Evolutionary conservation across 495 filamentous ascomycete genomes (phyloP).

Genomic region (Penicillium pancosmium): DNA sequence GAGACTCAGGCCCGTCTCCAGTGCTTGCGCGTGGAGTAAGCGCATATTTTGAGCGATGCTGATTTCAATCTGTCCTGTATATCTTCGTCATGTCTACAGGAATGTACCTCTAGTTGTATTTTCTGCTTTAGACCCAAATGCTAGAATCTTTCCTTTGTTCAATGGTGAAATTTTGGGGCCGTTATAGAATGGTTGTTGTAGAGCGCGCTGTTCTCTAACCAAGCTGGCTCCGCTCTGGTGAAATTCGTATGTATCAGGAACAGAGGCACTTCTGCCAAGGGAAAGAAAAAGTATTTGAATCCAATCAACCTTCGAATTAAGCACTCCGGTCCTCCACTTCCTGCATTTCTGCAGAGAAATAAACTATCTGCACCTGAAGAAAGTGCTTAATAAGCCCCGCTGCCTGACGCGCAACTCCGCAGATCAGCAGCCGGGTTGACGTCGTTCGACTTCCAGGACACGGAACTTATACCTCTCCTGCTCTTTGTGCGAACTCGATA

Average conservation of each 20-base stretch:
- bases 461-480: background rate
- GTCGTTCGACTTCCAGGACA: conserved; percentile 10
- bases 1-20: conserved; percentile 54
- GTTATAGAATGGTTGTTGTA: too few relatives aligned
- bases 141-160: conserved; percentile 44
- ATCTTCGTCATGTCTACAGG: conserved; percentile 40
- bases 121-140: conserved; percentile 45
- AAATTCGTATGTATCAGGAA: too few relatives aligned
- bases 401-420: conserved; percentile 23
- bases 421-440: conserved; percentile 12
- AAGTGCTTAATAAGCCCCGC: conserved; percentile 23
- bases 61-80: conserved; percentile 40
- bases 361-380: conserved; percentile 5
- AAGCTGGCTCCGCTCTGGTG: too few relatives aligned
- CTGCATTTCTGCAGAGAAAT: background rate
- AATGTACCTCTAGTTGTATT: conserved; percentile 51
- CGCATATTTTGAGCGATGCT: conserved; percentile 33
- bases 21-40: conserved; percentile 53
- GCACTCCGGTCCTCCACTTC: background rate
- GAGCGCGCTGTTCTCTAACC: too few relatives aligned
- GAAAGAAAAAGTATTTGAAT: too few relatives aligned
- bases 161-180: background rate
- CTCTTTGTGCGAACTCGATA: background rate
- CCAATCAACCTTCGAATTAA: too few relatives aligned
- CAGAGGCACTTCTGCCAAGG: too few relatives aligned